phyloP scores from a whole-genome alignment of 768 basidiomycete genomes.

The Clavaria fumosa region DNA sequence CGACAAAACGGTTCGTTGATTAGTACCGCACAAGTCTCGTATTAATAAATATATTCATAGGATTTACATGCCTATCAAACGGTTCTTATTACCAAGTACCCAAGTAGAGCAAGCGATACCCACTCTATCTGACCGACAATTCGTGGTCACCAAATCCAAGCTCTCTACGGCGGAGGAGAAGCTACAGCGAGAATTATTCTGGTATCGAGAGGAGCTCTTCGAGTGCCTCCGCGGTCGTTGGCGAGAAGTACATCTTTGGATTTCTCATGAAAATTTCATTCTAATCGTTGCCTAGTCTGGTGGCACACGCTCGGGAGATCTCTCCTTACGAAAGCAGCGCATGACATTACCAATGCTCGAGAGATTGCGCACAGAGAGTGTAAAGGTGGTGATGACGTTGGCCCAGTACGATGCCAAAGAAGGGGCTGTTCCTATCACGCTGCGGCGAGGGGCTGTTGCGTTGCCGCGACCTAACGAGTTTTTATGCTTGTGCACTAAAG shows the following conservation, averaged over 20 bases:
- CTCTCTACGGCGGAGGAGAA: slow-evolving; percentile 43
- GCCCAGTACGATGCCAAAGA: slow-evolving; percentile 14
- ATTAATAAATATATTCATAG: slow-evolving; percentile 19
- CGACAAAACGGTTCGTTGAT: slow-evolving; percentile 78
- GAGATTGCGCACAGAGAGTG: slow-evolving; percentile 51
- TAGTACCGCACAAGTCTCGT: slow-evolving; percentile 11
- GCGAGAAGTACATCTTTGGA: slow-evolving; percentile 56
- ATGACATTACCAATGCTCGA: slow-evolving; percentile 73
- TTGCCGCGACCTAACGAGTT: slow-evolving; percentile 46
- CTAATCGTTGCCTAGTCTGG: slow-evolving; percentile 39
- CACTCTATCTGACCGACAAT: slow-evolving; percentile 76
- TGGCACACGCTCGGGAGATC: slow-evolving; percentile 56
- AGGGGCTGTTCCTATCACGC: slow-evolving; percentile 12
- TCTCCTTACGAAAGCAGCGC: slow-evolving; percentile 65
- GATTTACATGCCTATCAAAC: slow-evolving; percentile 56
- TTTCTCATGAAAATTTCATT: neutral
- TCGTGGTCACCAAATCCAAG: slow-evolving; percentile 66
- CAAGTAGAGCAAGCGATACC: slow-evolving; percentile 60
- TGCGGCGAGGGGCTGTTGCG: slow-evolving; percentile 29
- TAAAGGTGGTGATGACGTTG: slow-evolving; percentile 43
- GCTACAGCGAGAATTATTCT: slow-evolving; percentile 71
- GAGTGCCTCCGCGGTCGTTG: slow-evolving; percentile 53
- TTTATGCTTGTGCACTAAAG: slow-evolving; percentile 36
- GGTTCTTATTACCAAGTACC: slow-evolving; percentile 45
- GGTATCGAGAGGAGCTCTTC: slow-evolving; percentile 88